These are phyloP conservation scores for Beauveria scarabaeidicola DNA, from an alignment of 2,329 filamentous ascomycete genomes.

Conservation along the genomic window DNA sequence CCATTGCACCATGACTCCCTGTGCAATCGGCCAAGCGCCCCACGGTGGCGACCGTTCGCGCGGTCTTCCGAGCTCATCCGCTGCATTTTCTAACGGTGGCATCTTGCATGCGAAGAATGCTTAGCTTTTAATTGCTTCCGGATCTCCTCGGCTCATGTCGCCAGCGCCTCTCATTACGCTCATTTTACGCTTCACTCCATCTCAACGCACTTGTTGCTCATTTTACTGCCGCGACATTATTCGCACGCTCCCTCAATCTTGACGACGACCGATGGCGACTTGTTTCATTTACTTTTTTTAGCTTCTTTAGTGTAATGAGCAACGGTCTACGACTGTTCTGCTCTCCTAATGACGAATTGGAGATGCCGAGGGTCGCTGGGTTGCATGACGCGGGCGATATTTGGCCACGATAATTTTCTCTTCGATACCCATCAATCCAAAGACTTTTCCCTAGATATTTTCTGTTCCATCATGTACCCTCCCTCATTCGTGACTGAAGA, in stretches of 20 bases:
- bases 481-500: not conserved
- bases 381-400: constrained; percentile 10
- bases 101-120: not conserved
- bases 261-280: constrained; percentile 9
- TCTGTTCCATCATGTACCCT: not conserved
- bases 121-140: not conserved
- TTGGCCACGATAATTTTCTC: constrained; percentile 12
- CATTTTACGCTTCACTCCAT: not conserved
- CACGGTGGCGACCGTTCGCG: not conserved
- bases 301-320: not conserved
- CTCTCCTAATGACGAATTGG: constrained; percentile 5
- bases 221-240: not conserved
- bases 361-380: constrained; percentile 4
- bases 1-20: not conserved
- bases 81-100: not conserved
- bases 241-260: constrained; percentile 6
- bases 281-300: constrained; percentile 4
- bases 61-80: not conserved
- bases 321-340: not conserved
- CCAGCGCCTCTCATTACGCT: not conserved
- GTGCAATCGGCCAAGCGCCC: constrained; percentile 4
- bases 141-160: not conserved
- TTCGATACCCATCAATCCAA: constrained; percentile 18
- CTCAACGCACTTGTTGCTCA: not conserved
- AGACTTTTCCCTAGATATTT: not conserved